Conservation (phyloP, 1,284 basidiomycete genomes). For the Puccinia polysora region DNA sequence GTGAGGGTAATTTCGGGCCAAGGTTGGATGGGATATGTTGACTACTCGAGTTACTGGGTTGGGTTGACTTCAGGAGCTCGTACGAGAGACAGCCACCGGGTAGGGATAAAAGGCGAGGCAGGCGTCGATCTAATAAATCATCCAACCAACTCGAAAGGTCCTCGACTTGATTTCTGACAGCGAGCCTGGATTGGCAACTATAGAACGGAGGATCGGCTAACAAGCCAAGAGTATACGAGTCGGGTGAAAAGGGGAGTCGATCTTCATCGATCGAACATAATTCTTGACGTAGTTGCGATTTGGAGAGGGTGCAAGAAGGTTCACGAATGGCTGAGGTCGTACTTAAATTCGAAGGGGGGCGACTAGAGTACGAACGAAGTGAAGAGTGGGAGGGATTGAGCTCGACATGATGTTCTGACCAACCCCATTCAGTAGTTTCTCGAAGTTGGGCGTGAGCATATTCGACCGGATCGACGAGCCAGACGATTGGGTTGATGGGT, state of each 20-base stretch:
- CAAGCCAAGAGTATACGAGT: neutral
- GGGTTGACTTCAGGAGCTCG: slow-evolving; percentile 14
- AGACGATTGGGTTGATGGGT: slow-evolving; percentile 39
- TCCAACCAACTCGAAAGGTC: slow-evolving; percentile 37
- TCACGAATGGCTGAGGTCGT: too few relatives aligned
- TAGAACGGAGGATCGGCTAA: neutral
- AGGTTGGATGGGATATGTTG: neutral
- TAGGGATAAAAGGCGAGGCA: slow-evolving; percentile 24
- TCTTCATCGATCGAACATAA: neutral
- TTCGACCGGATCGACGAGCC: slow-evolving; percentile 42
- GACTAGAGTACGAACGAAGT: neutral
- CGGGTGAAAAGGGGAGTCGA: neutral
- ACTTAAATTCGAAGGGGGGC: neutral
- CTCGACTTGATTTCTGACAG: neutral
- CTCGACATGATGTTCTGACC: slow-evolving; percentile 43
- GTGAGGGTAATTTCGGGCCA: neutral
- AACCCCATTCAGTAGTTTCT: slow-evolving; percentile 41
- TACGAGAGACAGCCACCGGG: slow-evolving; percentile 41
- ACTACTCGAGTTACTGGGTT: neutral
- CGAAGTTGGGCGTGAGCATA: slow-evolving; percentile 42
- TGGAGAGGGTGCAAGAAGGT: too few relatives aligned
- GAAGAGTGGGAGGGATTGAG: neutral
- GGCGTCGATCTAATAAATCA: slow-evolving; percentile 27
- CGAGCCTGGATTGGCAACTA: neutral
- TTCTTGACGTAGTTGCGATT: slow-evolving; percentile 30